These are phyloP conservation scores for Ganoderma boninense DNA, from an alignment of 1,284 basidiomycete genomes.

Conservation along the genomic window DNA sequence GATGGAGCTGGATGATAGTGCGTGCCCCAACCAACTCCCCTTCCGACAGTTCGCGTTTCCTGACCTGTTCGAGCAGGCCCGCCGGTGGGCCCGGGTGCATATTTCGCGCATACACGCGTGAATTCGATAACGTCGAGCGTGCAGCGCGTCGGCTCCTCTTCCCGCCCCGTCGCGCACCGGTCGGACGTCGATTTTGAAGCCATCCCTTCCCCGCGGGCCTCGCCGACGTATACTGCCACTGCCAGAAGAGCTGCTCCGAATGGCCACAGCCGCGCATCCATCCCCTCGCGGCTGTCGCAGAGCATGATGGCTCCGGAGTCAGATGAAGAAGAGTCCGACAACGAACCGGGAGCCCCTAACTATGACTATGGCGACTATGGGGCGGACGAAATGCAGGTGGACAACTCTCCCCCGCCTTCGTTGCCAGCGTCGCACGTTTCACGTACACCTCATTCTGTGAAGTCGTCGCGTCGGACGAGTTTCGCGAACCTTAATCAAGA, in stretches of 20 bases:
- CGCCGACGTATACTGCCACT: constrained; percentile 41
- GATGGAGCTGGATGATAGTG: constrained; percentile 72
- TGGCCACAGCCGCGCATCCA: constrained; percentile 45
- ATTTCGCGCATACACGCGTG: constrained; percentile 59
- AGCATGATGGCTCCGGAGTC: constrained; percentile 38
- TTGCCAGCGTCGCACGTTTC: background rate
- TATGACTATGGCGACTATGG: constrained; percentile 37
- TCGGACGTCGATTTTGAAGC: constrained; percentile 71
- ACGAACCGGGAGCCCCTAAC: constrained; percentile 32
- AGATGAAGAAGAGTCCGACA: constrained; percentile 43
- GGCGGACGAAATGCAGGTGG: constrained; percentile 32
- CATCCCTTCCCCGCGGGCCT: constrained; percentile 62
- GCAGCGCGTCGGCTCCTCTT: constrained; percentile 57
- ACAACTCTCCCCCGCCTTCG: constrained; percentile 25
- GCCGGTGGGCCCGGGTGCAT: constrained; percentile 58
- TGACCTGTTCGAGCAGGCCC: constrained; percentile 33
- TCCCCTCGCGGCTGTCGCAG: constrained; percentile 56
- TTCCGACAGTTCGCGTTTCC: constrained; percentile 3
- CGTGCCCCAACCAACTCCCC: constrained; percentile 42
- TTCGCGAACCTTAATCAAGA: constrained; percentile 57
- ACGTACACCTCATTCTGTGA: constrained; percentile 17
- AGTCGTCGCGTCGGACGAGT: constrained; percentile 49
- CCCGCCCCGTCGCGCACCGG: constrained; percentile 58
- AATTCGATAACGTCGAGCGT: constrained; percentile 55
- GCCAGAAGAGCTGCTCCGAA: constrained; percentile 46